phyloP scores from a whole-genome alignment of 805 yeast species.

The Starmerella davenportii region DNA sequence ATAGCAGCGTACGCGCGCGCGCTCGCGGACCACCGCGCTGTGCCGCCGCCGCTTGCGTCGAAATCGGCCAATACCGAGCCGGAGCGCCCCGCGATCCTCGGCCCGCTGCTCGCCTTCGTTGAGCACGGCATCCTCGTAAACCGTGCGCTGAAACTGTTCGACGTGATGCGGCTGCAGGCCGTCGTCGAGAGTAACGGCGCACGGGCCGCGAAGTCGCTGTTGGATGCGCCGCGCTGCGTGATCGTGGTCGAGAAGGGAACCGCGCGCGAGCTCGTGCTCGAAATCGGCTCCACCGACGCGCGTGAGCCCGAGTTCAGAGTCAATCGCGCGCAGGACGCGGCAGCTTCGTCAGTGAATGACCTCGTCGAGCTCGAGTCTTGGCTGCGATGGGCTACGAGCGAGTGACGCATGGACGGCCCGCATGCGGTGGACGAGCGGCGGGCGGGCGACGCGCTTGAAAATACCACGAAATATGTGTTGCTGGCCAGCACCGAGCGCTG shows the following conservation, averaged over 20 bases:
- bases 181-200: background rate
- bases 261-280: background rate
- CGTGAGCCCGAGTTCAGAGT: conserved; percentile 6
- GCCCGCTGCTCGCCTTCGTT: conserved; percentile 23
- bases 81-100: conserved; percentile 13
- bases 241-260: background rate
- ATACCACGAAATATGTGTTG: no score
- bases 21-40: conserved; percentile 23
- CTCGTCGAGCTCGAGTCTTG: conserved; percentile 23
- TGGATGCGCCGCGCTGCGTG: conserved; percentile 2
- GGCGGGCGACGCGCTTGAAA: no score
- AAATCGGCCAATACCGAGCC: conserved; percentile 1
- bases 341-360: conserved; percentile 19
- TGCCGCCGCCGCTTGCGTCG: conserved; percentile 17
- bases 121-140: conserved; percentile 14
- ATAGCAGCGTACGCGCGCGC: conserved; percentile 38
- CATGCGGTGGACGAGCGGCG: no score
- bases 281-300: conserved; percentile 4
- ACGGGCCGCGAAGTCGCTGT: background rate
- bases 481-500: no score
- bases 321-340: background rate
- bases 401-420: no score
- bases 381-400: conserved; percentile 19
- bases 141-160: conserved; percentile 9
- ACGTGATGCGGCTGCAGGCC: background rate